Evolutionary conservation across 202 grass and related monocot species (phyloP), one percentile per base, ranked within the genome.

Genomic region (Carex arenaria): DNA sequence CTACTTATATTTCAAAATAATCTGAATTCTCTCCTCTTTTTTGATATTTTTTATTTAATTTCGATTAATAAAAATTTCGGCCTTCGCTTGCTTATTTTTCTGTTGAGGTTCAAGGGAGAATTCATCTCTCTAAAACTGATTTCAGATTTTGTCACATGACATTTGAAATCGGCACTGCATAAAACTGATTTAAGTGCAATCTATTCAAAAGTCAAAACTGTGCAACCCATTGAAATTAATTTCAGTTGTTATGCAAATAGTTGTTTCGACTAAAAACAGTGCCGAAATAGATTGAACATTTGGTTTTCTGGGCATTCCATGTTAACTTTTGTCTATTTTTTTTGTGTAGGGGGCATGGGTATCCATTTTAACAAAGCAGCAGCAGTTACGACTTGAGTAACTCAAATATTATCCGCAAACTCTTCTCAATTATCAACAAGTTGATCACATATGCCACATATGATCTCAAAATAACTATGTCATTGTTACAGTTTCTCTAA

Each of bases 291-390:
- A 26, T 49, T 52, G 9, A 70, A 43, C 17, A 45, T 43, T 45
- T 70, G 34, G 38, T 38, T 45, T 26, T 49, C 1, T 51, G 69
- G 19, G 49, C 19, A 49, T 51, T 72, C 36, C 19, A 49, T 26
- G 23, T 51, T 10, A 40, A 17, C 15, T 9, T 9, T 82, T 56
- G 22, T 0, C 12, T 5, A 47, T 69, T 51, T 72, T 3, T 67
- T 45, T 36, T 49, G 38, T 51, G 1, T 65, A 93, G 91, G 94
- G 89, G 15, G 88, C 91, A 28, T 93, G 91, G 91, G 87, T 89
- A 68, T 40, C 38, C 38, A 40, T 40, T 40, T 40, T 40, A 40
- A 40, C 38, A 40, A 40, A 40, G 38, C 38, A 45, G 42, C 42
- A 45, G 42, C 42, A 45, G 42, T 45, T 45, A 45, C 0, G 42